Evolutionary conservation across 2,329 filamentous ascomycete genomes (phyloP), one percentile per base, ranked within the genome.

Genomic region (Sporothrix phasma): DNA sequence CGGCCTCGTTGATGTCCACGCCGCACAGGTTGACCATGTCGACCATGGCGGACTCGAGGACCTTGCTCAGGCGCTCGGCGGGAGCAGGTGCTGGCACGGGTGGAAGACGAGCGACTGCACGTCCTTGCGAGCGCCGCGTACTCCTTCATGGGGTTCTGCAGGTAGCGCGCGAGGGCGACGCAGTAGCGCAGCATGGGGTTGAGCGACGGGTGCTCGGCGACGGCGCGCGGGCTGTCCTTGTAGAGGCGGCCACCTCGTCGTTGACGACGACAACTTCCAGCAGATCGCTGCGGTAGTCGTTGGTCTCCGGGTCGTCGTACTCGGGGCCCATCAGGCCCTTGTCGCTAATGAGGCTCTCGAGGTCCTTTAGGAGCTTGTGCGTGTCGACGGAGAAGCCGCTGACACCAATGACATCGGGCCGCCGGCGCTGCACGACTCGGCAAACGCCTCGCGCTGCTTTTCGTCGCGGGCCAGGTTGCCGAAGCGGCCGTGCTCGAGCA

Each of bases 21-120:
- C 94, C 94, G 53, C 92, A 92, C 49, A 99, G 85, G 73, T 99
- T 99, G 69, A 99, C 94, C 83, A 96, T 96, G 73, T 99, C 94
- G 11, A 99, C 93, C 85, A 99, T 90, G 51, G 93, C 91, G n/a
- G 90, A 95, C 71, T 99, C 94, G 17, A 99, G 82, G 66, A 91
- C 86, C 73, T 90, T 92, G 67, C 88, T 79, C 45, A 99, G 81
- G 77, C 96, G 92, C 43, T 97, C 93, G 66, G 92, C 85, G 0
- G 92, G 88, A 99, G 81, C 34, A 97, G 83, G 66, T 92, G 88
- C 74, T 99, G 94, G 70, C 92, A 92, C 3, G 90, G 85, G 70
- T 97, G 92, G 75, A 97, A 97, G 22, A 87, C 84, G 66, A 99
- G 83, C 1, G 93, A 96, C 13, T 88, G 80, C 66, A 97, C 86